Base-by-base conservation (phyloP, 371 early-diverging fungal genomes). In the Entomophthora muscae region DNA sequence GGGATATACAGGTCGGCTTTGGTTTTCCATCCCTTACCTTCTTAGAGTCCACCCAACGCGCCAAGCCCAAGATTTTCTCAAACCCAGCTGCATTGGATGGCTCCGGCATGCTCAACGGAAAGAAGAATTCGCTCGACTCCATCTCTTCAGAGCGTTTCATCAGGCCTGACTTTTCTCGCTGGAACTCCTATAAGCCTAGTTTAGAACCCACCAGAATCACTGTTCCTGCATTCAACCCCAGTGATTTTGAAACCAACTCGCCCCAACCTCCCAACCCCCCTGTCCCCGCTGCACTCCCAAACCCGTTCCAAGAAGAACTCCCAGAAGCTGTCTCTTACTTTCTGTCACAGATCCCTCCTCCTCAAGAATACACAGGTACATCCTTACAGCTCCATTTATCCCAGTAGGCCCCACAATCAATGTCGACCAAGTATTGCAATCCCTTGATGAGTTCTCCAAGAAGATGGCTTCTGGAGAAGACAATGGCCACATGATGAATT, bases 311-410 rank as follows among this genome's bases (percentile, higher is more conserved):
- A 27, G 17, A 21, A 31, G 52, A 54, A 28, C 21, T 67, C 7
- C 68, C 68, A 0, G 68, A 68, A 32, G 59, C 56, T 22, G 53
- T 68, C 13, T 54, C 52, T 1, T 65, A 57, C 32, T 61, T 65
- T 12, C 28, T 68, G 10, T 26, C 53, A 21, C 53, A 57, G 30
- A 53, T 68, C 23, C 65, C 68, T 23, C 52, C 53, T 0, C 23
- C 63, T 61, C 42, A 52, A 12, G 51, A 53, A 24, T 64, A 64
- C n/a, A 55, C 33, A 5, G 67, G 63, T 64, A 64, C 21, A 13
- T 31, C 3, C 3, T n/a, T 64, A 1, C 30, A 30, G 42, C n/a
- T 42, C 42, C 42, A 17, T 42, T 5, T 5, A 17, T 5, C 10
- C 42, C 17, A 42, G 17, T 42, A 42, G 42, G 42, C 42, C 42